phyloP scores from a whole-genome alignment of 2,329 filamentous ascomycete species.

The Monilinia aucupariae region DNA sequence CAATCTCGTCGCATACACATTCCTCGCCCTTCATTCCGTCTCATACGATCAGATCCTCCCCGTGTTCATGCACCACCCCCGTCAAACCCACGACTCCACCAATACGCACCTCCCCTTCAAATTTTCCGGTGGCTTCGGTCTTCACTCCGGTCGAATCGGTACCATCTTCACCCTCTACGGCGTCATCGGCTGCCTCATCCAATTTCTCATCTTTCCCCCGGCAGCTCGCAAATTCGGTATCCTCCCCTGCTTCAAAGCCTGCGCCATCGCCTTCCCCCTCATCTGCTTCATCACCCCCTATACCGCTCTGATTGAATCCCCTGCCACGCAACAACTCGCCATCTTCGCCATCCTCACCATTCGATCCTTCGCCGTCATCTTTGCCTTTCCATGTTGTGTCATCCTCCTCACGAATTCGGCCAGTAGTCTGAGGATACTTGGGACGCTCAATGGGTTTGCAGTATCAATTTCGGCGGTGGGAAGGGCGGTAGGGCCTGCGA shows the following conservation, averaged over 20 bases:
- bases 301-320: conserved; percentile 56
- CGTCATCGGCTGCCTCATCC: conserved; percentile 69
- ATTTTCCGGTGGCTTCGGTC: conserved; percentile 76
- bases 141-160: conserved; percentile 69
- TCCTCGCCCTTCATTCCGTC: conserved; percentile 75
- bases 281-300: conserved; percentile 80
- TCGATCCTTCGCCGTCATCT: conserved; percentile 71
- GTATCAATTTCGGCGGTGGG: conserved; percentile 78
- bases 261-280: conserved; percentile 63
- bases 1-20: conserved; percentile 71
- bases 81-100: conserved; percentile 46
- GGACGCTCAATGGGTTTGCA: conserved; percentile 85
- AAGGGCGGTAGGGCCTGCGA: conserved; percentile 70
- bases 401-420: conserved; percentile 90
- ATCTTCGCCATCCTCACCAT: conserved; percentile 64
- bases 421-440: conserved; percentile 66
- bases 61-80: conserved; percentile 78
- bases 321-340: conserved; percentile 48
- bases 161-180: conserved; percentile 81
- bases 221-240: conserved; percentile 69
- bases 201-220: conserved; percentile 82
- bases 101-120: conserved; percentile 67
- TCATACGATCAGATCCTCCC: conserved; percentile 84
- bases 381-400: conserved; percentile 83
- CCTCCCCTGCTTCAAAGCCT: conserved; percentile 64